These are phyloP conservation scores for Cladobotryum protrusum DNA, from an alignment of 2,329 filamentous ascomycete genomes.

Conservation along the genomic window DNA sequence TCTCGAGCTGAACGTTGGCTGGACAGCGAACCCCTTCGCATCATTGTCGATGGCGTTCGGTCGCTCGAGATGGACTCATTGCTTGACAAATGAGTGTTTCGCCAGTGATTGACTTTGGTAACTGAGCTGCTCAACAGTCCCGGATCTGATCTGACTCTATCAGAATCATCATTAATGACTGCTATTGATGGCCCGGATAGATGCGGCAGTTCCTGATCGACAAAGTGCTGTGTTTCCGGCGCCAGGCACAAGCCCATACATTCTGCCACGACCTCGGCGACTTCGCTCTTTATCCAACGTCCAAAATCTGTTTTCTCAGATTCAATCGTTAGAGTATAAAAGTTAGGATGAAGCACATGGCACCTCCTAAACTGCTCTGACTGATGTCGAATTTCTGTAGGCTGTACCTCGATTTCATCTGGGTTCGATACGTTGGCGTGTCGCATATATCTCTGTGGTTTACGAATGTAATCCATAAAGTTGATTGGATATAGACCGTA, in stretches of 20 bases:
- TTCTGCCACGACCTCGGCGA: conserved; percentile 72
- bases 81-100: conserved; percentile 47
- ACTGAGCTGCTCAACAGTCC: conserved; percentile 36
- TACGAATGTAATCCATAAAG: conserved; percentile 79
- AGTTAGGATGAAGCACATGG: conserved; percentile 77
- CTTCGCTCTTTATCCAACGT: conserved; percentile 73
- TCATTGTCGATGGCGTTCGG: conserved; percentile 30
- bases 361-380: conserved; percentile 68
- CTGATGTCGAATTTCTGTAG: conserved; percentile 67
- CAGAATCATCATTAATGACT: conserved; percentile 23
- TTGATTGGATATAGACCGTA: conserved; percentile 82
- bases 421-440: conserved; percentile 63
- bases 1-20: conserved; percentile 45
- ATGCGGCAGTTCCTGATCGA: conserved; percentile 19
- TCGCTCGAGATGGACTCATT: conserved; percentile 37
- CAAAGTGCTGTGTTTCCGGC: conserved; percentile 21
- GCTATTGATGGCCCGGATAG: conserved; percentile 16
- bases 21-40: conserved; percentile 42
- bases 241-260: conserved; percentile 62
- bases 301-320: conserved; percentile 71
- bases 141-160: conserved; percentile 30
- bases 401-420: conserved; percentile 72
- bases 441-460: conserved; percentile 71
- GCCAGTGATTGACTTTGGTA: conserved; percentile 41
- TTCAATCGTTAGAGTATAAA: conserved; percentile 72